These are phyloP conservation scores for Pisolithus microcarpus DNA, from an alignment of 768 basidiomycete genomes.

Conservation along the genomic window DNA sequence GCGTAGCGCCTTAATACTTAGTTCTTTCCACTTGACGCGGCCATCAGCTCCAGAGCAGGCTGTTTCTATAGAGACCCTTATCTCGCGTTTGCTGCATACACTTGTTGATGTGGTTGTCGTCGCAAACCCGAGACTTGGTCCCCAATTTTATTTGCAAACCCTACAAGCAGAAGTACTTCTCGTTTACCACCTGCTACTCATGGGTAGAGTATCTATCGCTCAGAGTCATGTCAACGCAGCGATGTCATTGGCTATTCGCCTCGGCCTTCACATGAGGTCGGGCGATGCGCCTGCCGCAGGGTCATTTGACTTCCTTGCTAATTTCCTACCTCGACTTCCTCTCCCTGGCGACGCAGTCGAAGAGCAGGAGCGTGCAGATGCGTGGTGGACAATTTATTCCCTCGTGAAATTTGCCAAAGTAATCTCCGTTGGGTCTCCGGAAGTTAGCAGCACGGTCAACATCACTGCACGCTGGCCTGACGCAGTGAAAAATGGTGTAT, in stretches of 20 bases:
- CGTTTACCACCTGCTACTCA: constrained; percentile 56
- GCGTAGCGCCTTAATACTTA: constrained; percentile 43
- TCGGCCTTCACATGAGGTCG: constrained; percentile 38
- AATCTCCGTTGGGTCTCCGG: constrained; percentile 24
- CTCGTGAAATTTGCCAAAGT: constrained; percentile 29
- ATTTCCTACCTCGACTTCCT: constrained; percentile 19
- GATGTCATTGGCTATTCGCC: constrained; percentile 37
- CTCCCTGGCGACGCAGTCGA: constrained; percentile 26
- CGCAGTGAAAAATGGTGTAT: constrained; percentile 8
- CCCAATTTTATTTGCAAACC: constrained; percentile 40
- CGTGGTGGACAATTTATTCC: constrained; percentile 32
- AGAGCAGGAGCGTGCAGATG: constrained; percentile 32
- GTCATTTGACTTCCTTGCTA: constrained; percentile 8
- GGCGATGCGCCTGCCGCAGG: neutral
- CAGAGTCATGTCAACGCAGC: constrained; percentile 48
- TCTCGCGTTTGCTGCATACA: constrained; percentile 44
- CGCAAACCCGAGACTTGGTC: constrained; percentile 24
- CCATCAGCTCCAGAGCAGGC: constrained; percentile 23
- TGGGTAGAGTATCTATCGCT: constrained; percentile 53
- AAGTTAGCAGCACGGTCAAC: constrained; percentile 17
- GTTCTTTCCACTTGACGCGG: constrained; percentile 48
- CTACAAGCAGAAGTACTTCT: constrained; percentile 61
- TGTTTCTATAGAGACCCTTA: constrained; percentile 37
- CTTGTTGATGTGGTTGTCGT: constrained; percentile 38
- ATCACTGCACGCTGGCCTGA: constrained; percentile 40